Percentiles rank a stretch among this genome's conserved stretches.
These are phyloP conservation scores for Plasmodium vinckei DNA, from an alignment of 169 alveolate species.

Conservation along the genomic window DNA sequence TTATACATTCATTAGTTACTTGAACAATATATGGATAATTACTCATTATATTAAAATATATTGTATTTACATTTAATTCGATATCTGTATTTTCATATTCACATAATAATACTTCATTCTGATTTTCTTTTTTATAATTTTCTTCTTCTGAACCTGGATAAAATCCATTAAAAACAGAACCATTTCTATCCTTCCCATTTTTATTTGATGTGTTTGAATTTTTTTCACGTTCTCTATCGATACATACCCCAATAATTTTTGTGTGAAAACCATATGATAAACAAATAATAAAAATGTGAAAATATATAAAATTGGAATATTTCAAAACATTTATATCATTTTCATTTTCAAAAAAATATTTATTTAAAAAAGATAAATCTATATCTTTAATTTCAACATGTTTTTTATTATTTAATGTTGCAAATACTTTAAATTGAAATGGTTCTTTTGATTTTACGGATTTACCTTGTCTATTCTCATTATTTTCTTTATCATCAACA, in stretches of 20 bases:
- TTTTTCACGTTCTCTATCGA: not conserved
- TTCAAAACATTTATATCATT: constrained; percentile 72
- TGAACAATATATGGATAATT: constrained; percentile 54
- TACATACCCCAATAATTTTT: constrained; percentile 64
- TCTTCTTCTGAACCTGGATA: not conserved
- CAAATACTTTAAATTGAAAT: constrained; percentile 48
- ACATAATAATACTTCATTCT: constrained; percentile 36
- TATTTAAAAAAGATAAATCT: constrained; percentile 54
- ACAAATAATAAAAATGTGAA: constrained; percentile 68
- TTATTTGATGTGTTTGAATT: not conserved
- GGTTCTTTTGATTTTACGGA: constrained; percentile 8
- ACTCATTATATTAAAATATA: constrained; percentile 31
- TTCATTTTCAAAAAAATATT: constrained; percentile 50
- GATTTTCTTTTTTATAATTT: not conserved
- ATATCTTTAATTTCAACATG: constrained; percentile 49
- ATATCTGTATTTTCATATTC: constrained; percentile 69
- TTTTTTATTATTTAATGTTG: constrained; percentile 20
- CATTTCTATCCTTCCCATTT: not conserved
- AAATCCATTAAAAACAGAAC: not conserved
- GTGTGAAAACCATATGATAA: constrained; percentile 52
- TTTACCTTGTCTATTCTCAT: not conserved
- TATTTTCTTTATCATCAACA: not conserved
- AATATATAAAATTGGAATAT: constrained; percentile 58
- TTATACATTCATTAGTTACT: constrained; percentile 14
- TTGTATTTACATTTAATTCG: constrained; percentile 13